A percentile compares a stretch with the other conserved stretches of the same genome.
These are phyloP conservation scores for Colletotrichum zoysiae DNA, from an alignment of 2,329 filamentous ascomycete species.

Conservation along the genomic window DNA sequence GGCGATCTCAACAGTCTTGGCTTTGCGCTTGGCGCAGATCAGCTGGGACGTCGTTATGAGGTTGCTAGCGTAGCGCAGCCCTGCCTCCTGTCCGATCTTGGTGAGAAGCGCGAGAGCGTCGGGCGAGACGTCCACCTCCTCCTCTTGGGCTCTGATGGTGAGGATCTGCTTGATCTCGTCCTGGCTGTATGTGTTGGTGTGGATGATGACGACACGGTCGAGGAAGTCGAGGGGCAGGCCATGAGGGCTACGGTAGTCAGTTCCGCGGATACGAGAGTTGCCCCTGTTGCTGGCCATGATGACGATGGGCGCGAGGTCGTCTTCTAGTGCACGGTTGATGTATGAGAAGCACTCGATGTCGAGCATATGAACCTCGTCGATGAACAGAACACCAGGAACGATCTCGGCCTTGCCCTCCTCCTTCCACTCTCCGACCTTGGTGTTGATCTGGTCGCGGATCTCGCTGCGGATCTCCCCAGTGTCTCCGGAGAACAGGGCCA, in stretches of 20 bases:
- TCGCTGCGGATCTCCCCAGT: constrained; percentile 98
- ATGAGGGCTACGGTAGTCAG: constrained; percentile 92
- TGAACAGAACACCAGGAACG: constrained; percentile 95
- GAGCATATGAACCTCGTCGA: constrained; percentile 99
- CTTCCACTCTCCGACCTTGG: constrained; percentile 98
- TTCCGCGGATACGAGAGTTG: constrained; percentile 90
- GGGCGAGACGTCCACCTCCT: constrained; percentile 91
- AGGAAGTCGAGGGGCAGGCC: constrained; percentile 95
- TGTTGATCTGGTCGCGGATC: constrained; percentile 98
- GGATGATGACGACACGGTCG: constrained; percentile 95
- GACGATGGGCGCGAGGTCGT: constrained; percentile 94
- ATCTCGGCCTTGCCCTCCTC: constrained; percentile 99
- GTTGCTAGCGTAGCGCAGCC: constrained; percentile 96
- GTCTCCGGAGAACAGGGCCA: constrained; percentile 97
- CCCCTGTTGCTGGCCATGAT: constrained; percentile 99
- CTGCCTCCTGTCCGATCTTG: constrained; percentile 94
- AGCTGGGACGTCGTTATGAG: constrained; percentile 95
- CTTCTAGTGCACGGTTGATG: constrained; percentile 96
- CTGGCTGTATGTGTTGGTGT: constrained; percentile 84
- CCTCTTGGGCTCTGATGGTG: constrained; percentile 91
- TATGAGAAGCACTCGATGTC: constrained; percentile 99
- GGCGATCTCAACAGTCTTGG: constrained; percentile 84
- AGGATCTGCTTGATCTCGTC: constrained; percentile 95
- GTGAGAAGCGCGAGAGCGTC: constrained; percentile 93
- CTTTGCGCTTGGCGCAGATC: constrained; percentile 85